Conservation (phyloP, 208 protist genomes). For the Trypanosoma grayi region DNA sequence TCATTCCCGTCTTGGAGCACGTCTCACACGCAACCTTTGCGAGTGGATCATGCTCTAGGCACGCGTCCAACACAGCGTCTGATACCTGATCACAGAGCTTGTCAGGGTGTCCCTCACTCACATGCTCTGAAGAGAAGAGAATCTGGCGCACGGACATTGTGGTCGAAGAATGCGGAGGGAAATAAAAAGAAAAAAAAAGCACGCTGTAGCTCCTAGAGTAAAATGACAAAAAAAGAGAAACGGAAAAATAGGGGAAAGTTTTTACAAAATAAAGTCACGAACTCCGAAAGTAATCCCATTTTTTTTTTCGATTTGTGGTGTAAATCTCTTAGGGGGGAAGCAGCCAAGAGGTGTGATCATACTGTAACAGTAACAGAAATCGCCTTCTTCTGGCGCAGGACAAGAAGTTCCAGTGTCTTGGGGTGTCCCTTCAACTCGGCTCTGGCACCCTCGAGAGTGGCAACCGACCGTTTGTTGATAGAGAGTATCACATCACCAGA, state of each 20-base stretch:
- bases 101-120: constrained; percentile 99
- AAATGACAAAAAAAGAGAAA: constrained; percentile 2
- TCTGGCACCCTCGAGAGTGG: constrained; percentile 2
- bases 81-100: constrained; percentile 99
- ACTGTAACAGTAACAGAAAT: constrained; percentile 11
- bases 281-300: too few species aligned
- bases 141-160: constrained; percentile 87
- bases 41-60: constrained; percentile 95
- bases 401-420: constrained; percentile 9
- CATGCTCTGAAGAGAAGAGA: constrained; percentile 99
- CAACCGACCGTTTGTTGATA: constrained; percentile 13
- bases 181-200: neutral
- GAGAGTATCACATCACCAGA: constrained; percentile 9
- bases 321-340: too few species aligned
- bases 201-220: neutral
- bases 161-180: neutral
- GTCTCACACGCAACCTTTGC: constrained; percentile 99
- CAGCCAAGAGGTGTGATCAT: neutral
- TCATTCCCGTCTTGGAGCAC: constrained; percentile 97
- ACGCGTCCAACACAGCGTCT: constrained; percentile 99
- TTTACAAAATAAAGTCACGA: constrained; percentile 6
- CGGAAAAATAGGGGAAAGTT: neutral
- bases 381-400: constrained; percentile 4
- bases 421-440: neutral
- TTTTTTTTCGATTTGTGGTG: too few species aligned